Conservation (phyloP, 805 yeast genomes). For the Metschnikowia koreensis region DNA sequence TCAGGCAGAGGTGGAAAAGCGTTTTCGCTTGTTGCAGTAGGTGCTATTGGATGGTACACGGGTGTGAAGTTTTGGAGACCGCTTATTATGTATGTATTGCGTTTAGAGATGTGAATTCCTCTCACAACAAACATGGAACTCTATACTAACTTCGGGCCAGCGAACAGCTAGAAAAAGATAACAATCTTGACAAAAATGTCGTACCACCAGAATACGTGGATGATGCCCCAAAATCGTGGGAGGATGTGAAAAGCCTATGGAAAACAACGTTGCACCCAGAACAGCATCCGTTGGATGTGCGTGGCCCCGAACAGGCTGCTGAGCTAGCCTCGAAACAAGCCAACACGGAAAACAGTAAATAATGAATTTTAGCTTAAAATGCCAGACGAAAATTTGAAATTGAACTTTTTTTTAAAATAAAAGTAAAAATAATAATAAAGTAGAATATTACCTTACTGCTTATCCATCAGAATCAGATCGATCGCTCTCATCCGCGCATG, state of each 20-base stretch:
- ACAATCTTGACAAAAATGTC: constrained; percentile 60
- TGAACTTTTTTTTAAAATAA: not conserved
- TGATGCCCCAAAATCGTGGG: constrained; percentile 39
- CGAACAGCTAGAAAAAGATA: constrained; percentile 64
- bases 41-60: constrained; percentile 40
- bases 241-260: constrained; percentile 34
- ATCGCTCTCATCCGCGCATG: not conserved
- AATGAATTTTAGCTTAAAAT: not conserved
- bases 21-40: constrained; percentile 22
- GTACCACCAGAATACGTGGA: constrained; percentile 45
- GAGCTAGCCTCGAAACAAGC: not conserved
- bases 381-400: not conserved
- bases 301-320: not conserved
- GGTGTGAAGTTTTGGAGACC: constrained; percentile 76
- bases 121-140: not conserved
- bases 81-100: constrained; percentile 53
- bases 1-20: constrained; percentile 26
- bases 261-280: constrained; percentile 32
- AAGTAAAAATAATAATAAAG: not conserved
- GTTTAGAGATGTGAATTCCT: not conserved
- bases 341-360: not conserved
- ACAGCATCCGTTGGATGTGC: constrained; percentile 6
- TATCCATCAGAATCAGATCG: not conserved
- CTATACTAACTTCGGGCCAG: constrained; percentile 26
- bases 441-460: not conserved